Evolutionary conservation across 345 rosid species (phyloP).

Genomic region (Camelina hispida): DNA sequence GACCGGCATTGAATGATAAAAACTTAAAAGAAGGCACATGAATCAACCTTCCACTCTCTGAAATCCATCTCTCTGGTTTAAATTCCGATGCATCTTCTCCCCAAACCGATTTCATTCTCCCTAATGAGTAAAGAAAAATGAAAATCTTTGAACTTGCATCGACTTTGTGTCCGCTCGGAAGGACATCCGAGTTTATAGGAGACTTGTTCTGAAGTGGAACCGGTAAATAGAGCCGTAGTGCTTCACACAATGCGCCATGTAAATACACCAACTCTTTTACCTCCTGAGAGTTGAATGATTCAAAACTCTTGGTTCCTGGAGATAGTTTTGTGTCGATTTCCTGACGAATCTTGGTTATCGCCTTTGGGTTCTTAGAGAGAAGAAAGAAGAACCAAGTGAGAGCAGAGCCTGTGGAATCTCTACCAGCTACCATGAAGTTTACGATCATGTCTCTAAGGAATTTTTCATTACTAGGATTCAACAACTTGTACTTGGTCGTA

Average conservation of each 20-base stretch:
- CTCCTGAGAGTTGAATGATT: conserved; percentile 25
- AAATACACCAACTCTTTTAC: conserved; percentile 46
- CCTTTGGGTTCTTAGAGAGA: conserved; percentile 35
- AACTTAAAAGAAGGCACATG: conserved; percentile 42
- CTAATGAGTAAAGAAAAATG: conserved; percentile 39
- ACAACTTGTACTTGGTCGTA: conserved; percentile 24
- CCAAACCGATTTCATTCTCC: conserved; percentile 5
- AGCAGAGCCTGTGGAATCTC: conserved; percentile 43
- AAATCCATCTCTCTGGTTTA: conserved; percentile 38
- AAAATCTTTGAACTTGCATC: conserved; percentile 32
- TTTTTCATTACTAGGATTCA: conserved; percentile 23
- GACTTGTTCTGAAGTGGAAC: conserved; percentile 40
- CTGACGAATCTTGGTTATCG: conserved; percentile 38
- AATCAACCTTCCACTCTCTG: conserved; percentile 39
- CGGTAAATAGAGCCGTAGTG: conserved; percentile 41
- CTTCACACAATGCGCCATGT: conserved; percentile 47
- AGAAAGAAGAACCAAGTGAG: conserved; percentile 55
- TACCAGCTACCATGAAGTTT: conserved; percentile 37
- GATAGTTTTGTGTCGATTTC: conserved; percentile 34
- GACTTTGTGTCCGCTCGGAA: conserved; percentile 43
- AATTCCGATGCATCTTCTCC: conserved; percentile 39
- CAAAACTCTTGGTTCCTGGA: conserved; percentile 16
- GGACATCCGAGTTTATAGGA: conserved; percentile 37
- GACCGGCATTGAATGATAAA: conserved; percentile 41
- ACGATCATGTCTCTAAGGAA: conserved; percentile 45